Conservation (phyloP, 768 basidiomycete genomes). For the Suillus ampliporus region DNA sequence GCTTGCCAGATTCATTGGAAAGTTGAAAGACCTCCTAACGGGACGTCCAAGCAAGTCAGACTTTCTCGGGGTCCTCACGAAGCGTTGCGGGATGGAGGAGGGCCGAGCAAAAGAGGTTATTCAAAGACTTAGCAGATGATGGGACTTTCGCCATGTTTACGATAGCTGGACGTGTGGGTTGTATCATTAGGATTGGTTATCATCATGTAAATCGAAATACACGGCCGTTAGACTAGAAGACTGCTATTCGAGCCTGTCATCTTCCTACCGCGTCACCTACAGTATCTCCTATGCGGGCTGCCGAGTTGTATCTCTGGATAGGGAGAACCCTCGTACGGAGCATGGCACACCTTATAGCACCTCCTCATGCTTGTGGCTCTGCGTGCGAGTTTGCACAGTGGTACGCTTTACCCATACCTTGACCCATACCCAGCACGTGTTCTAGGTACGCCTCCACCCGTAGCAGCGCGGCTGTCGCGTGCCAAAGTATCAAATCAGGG, state of each 20-base stretch:
- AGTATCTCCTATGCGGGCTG: not conserved
- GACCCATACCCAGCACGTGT: not conserved
- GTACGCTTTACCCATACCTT: not conserved
- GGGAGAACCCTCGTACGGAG: not conserved
- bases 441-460: not conserved
- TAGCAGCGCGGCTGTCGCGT: not conserved
- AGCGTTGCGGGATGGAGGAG: slow-evolving; percentile 2
- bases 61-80: not conserved
- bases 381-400: not conserved
- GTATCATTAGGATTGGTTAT: not conserved
- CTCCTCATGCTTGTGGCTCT: not conserved
- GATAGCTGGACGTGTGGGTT: not conserved
- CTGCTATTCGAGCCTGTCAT: not conserved
- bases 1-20: not conserved
- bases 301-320: not conserved
- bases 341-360: not conserved
- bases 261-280: not conserved
- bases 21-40: not conserved
- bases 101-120: not conserved
- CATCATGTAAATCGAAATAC: not conserved
- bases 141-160: not conserved
- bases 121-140: not conserved
- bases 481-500: not conserved
- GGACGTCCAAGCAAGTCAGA: slow-evolving; percentile 7
- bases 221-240: not conserved